These are phyloP conservation scores for Diaporthe sp. DNA, from an alignment of 2,329 filamentous ascomycete genomes.

Conservation along the genomic window DNA sequence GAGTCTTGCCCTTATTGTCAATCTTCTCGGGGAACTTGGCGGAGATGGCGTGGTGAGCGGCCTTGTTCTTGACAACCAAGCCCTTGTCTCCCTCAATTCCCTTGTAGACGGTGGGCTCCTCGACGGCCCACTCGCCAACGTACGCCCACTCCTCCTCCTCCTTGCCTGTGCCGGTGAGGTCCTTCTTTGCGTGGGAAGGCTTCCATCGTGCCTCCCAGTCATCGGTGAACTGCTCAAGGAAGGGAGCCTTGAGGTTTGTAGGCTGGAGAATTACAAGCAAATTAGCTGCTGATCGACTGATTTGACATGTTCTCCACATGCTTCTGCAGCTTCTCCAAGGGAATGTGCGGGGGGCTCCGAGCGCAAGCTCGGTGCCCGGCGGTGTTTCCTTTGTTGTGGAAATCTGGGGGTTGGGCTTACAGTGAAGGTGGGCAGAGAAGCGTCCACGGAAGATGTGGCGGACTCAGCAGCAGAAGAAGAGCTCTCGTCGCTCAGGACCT, in stretches of 20 bases:
- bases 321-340: neutral
- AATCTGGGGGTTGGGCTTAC: conserved; percentile 68
- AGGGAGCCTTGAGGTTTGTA: conserved; percentile 88
- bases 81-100: conserved; percentile 96
- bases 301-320: neutral
- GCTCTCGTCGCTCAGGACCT: conserved; percentile 63
- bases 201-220: conserved; percentile 97
- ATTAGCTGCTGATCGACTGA: conserved; percentile 26
- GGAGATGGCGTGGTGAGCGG: conserved; percentile 98
- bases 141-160: conserved; percentile 97
- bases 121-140: conserved; percentile 95
- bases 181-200: conserved; percentile 96
- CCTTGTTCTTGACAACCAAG: conserved; percentile 97
- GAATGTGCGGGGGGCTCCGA: neutral
- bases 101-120: conserved; percentile 92
- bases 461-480: conserved; percentile 61
- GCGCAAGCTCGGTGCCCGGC: conserved; percentile 29
- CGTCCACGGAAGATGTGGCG: conserved; percentile 67
- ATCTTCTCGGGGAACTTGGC: conserved; percentile 98
- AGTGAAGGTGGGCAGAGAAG: conserved; percentile 86
- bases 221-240: conserved; percentile 98
- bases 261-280: conserved; percentile 70
- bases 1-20: conserved; percentile 96
- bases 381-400: conserved; percentile 5
- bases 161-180: conserved; percentile 77